Percentiles rank a stretch among this genome's conserved stretches.
Evolutionary conservation across 768 basidiomycete genomes (phyloP).

Genomic region (Ramaria sp.): DNA sequence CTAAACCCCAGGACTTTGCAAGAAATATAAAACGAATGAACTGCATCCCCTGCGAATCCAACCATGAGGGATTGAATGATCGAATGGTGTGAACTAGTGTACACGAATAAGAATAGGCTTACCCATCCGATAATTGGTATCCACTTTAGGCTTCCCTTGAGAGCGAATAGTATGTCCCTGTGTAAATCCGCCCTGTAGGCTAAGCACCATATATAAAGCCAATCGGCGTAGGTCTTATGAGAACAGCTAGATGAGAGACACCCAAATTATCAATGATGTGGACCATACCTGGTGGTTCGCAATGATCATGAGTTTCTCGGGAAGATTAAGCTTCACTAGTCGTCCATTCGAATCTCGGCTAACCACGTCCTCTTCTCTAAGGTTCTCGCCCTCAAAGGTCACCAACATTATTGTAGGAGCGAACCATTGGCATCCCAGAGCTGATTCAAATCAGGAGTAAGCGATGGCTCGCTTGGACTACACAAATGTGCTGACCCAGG

Average conservation of each 20-base stretch:
- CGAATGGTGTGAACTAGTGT: background rate
- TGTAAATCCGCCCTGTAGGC: conserved; percentile 62
- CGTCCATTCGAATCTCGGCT: conserved; percentile 45
- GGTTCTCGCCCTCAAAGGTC: conserved; percentile 63
- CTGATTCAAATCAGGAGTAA: conserved; percentile 27
- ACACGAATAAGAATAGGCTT: conserved; percentile 16
- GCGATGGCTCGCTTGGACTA: background rate
- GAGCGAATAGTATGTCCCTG: conserved; percentile 73
- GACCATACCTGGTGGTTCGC: conserved; percentile 81
- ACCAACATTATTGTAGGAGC: conserved; percentile 64
- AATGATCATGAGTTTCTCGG: conserved; percentile 72
- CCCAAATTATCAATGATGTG: background rate
- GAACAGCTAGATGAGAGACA: background rate
- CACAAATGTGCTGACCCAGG: conserved; percentile 39
- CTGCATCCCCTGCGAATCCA: conserved; percentile 65
- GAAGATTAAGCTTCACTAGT: conserved; percentile 53
- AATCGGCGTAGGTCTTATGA: conserved; percentile 54
- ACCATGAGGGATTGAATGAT: too few species aligned
- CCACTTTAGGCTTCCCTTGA: conserved; percentile 85
- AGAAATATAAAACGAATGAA: conserved; percentile 92
- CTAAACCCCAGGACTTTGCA: conserved; percentile 82
- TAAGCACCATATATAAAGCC: conserved; percentile 82
- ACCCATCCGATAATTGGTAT: conserved; percentile 87
- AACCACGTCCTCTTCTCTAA: conserved; percentile 39
- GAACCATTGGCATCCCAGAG: conserved; percentile 74